Evolutionary conservation across 345 rosid genomes (phyloP).

Genomic region (Aurinia saxatilis): DNA sequence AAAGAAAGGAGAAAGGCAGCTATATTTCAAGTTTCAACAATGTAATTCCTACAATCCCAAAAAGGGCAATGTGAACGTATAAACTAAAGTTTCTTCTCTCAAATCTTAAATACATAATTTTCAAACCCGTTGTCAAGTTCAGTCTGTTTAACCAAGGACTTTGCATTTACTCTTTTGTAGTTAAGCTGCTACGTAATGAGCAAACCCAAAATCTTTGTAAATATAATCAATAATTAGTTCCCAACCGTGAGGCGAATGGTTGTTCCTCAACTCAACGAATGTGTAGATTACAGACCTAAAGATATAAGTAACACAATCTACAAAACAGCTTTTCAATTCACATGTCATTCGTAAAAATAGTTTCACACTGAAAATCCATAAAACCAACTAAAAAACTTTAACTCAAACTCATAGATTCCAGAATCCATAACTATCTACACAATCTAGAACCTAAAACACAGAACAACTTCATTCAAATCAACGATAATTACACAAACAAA

Average conservation of each 20-base stretch:
- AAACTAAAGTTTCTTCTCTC: neutral
- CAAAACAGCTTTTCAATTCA: neutral
- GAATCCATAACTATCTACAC: no score
- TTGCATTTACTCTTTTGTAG: neutral
- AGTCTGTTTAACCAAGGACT: neutral
- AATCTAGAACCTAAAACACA: no score
- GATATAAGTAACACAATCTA: neutral
- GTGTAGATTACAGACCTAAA: neutral
- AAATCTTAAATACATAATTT: neutral
- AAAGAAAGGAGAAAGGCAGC: neutral
- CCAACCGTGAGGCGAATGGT: no score
- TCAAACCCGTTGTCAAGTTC: neutral
- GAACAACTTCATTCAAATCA: neutral
- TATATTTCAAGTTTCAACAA: neutral
- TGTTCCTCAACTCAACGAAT: neutral
- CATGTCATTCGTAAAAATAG: neutral
- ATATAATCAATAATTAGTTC: no score
- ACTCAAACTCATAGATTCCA: conserved; percentile 5
- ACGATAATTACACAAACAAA: neutral
- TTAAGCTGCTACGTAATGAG: neutral
- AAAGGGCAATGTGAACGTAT: neutral
- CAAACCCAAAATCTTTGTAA: no score
- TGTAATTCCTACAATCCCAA: neutral
- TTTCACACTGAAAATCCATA: neutral
- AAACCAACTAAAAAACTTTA: no score